phyloP scores from a whole-genome alignment of 2,329 filamentous ascomycete species.

The Trichoderma atrobrunneum region DNA sequence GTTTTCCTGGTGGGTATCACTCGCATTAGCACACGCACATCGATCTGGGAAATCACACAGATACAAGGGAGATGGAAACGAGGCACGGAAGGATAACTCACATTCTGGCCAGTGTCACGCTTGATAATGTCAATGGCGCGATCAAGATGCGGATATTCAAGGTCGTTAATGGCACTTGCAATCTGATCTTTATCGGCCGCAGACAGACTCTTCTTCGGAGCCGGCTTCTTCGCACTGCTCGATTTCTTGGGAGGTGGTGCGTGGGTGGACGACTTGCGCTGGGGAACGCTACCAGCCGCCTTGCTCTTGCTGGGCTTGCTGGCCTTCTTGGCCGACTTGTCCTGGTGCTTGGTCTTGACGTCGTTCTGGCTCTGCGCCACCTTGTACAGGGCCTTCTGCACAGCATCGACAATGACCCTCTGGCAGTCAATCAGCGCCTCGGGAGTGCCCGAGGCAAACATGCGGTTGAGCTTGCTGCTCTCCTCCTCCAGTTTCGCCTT shows the following conservation, averaged over 20 bases:
- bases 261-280: slow-evolving; percentile 44
- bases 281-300: slow-evolving; percentile 31
- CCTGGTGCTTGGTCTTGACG: slow-evolving; percentile 43
- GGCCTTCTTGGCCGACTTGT: slow-evolving; percentile 58
- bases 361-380: slow-evolving; percentile 64
- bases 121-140: slow-evolving; percentile 88
- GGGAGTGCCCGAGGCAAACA: slow-evolving; percentile 50
- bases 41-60: not conserved
- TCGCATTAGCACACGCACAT: not conserved
- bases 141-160: slow-evolving; percentile 74
- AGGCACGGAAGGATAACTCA: slow-evolving; percentile 36
- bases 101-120: slow-evolving; percentile 74
- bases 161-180: slow-evolving; percentile 76
- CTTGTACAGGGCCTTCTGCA: slow-evolving; percentile 70
- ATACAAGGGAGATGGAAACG: not conserved
- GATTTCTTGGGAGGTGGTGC: slow-evolving; percentile 36
- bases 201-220: slow-evolving; percentile 55
- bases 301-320: slow-evolving; percentile 58
- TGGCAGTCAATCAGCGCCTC: slow-evolving; percentile 54
- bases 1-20: slow-evolving; percentile 46
- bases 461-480: slow-evolving; percentile 54
- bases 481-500: slow-evolving; percentile 54
- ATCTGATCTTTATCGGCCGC: slow-evolving; percentile 88
- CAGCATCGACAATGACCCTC: slow-evolving; percentile 59
- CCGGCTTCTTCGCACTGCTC: slow-evolving; percentile 44